Evolutionary conservation across 176 grass and related monocot species (phyloP), one percentile per base, ranked within the genome.

Genomic region (Carex scoparia): DNA sequence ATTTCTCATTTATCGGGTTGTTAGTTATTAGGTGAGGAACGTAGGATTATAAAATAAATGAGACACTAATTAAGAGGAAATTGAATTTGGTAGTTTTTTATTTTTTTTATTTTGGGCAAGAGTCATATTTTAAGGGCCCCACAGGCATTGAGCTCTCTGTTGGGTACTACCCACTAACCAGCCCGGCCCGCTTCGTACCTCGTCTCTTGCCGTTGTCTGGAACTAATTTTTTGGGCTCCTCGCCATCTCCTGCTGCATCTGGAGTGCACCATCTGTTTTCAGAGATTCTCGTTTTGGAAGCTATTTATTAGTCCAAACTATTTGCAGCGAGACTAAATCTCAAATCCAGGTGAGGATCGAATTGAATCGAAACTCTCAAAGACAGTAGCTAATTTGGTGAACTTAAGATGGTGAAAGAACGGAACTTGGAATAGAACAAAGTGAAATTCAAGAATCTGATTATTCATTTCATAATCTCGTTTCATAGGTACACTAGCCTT

Each of bases 171-270:
- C 88, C 91, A 30, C 85, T 84, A 4, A 87, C 88, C 76, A 94
- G 92, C 79, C 91, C 90, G 10, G 90, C 94, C 40, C 83, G 86
- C 59, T 97, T 97, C 61, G 85, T 35, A 79, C 51, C 90, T 48
- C 77, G 85, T n/a, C 79, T 84, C 67, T 88, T 83, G 38, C 80
- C 86, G 40, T 40, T 94, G 82, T 86, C 90, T 64, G 89, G 80
- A 84, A 73, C 61, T 35, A 90, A 89, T 86, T 97, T 88, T 83
- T 84, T 87, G 64, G 89, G 86, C n/a, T 93, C 87, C 13, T 97
- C 92, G 0, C 92, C 87, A 68, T 94, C 94, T 33, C 94, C 95
- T 0, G 95, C 91, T 15, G 91, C 86, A 69, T 97, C 95, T 3
- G 94, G 92, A 79, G 91, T 65, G 84, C 81, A 44, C 88, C 90